A percentile compares a stretch with the other conserved stretches of the same genome.
These are phyloP conservation scores for Penicillium verhagenii DNA, from an alignment of 495 filamentous ascomycete species.

Conservation along the genomic window DNA sequence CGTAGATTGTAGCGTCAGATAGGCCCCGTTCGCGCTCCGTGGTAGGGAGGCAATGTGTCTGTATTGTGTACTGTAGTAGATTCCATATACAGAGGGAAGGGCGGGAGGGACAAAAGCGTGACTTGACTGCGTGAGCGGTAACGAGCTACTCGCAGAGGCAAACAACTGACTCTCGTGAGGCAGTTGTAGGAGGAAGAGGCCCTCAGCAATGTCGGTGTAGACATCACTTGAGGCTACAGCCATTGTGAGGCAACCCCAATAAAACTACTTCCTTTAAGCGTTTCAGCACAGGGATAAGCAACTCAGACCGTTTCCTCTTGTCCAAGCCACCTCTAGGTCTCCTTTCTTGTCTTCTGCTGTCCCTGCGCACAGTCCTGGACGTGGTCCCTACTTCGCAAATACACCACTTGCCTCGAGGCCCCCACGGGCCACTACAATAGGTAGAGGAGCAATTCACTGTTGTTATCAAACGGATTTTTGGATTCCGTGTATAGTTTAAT, in stretches of 20 bases:
- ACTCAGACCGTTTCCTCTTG: too few species aligned
- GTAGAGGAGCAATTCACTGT: too few species aligned
- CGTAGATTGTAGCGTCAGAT: constrained; percentile 10
- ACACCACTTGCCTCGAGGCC: too few species aligned
- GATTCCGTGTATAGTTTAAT: too few species aligned
- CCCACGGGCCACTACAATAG: too few species aligned
- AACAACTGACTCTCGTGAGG: constrained; percentile 11
- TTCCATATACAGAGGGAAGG: constrained; percentile 17
- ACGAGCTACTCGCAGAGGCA: constrained; percentile 9
- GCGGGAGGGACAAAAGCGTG: constrained; percentile 10
- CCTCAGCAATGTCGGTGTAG: constrained; percentile 13
- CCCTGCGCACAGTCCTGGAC: too few species aligned
- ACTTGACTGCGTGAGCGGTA: constrained; percentile 9
- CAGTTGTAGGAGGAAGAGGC: constrained; percentile 6
- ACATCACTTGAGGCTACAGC: constrained; percentile 1
- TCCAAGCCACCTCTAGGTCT: too few species aligned
- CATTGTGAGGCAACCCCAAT: constrained; percentile 7
- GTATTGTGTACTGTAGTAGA: constrained; percentile 17
- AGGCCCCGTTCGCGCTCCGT: constrained; percentile 13
- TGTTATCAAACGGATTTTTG: too few species aligned
- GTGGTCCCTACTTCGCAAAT: too few species aligned
- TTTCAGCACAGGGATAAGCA: too few species aligned
- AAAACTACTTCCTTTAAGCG: constrained; percentile 10
- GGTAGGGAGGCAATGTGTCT: constrained; percentile 14
- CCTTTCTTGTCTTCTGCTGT: too few species aligned